Evolutionary conservation across 2,329 filamentous ascomycete species (phyloP).

Genomic region (Fusarium zealandicum): DNA sequence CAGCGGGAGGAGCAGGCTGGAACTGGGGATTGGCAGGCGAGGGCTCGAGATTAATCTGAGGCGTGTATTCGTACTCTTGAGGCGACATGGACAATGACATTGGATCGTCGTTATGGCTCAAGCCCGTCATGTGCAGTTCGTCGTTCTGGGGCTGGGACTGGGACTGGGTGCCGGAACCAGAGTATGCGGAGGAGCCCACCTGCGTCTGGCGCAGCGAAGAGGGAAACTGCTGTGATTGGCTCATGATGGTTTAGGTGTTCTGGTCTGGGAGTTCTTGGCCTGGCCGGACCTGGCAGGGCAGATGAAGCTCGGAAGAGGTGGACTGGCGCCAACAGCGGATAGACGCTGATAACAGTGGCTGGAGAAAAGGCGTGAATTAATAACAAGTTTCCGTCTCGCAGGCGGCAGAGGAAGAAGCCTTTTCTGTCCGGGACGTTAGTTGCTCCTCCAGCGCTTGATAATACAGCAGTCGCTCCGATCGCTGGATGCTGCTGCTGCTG

Average conservation of each 20-base stretch:
- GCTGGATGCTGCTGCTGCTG: neutral
- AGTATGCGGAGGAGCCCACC: slow-evolving; percentile 36
- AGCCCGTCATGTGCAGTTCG: slow-evolving; percentile 62
- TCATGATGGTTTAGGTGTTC: slow-evolving; percentile 43
- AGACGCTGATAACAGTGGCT: slow-evolving; percentile 11
- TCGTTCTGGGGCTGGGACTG: slow-evolving; percentile 49
- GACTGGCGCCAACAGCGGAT: slow-evolving; percentile 20
- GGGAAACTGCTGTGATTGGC: slow-evolving; percentile 52
- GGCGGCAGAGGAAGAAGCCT: slow-evolving; percentile 4
- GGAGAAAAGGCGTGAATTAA: neutral
- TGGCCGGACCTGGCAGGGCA: slow-evolving; percentile 17
- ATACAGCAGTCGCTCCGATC: neutral
- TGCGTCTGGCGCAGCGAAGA: slow-evolving; percentile 41
- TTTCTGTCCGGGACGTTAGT: too few relatives aligned
- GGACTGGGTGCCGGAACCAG: slow-evolving; percentile 32
- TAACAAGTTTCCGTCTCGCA: slow-evolving; percentile 2
- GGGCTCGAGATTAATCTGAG: slow-evolving; percentile 61
- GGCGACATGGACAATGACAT: slow-evolving; percentile 49
- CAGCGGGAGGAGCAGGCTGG: slow-evolving; percentile 48
- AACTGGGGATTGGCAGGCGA: slow-evolving; percentile 51
- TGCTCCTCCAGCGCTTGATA: too few relatives aligned
- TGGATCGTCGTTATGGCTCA: slow-evolving; percentile 45
- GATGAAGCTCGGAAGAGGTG: slow-evolving; percentile 13
- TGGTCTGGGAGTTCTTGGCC: slow-evolving; percentile 19
- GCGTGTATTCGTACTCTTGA: slow-evolving; percentile 59